Percentiles rank a stretch among this genome's conserved stretches.
Evolutionary conservation across 2,329 filamentous ascomycete genomes (phyloP).

Genomic region (Fusarium liriodendri): DNA sequence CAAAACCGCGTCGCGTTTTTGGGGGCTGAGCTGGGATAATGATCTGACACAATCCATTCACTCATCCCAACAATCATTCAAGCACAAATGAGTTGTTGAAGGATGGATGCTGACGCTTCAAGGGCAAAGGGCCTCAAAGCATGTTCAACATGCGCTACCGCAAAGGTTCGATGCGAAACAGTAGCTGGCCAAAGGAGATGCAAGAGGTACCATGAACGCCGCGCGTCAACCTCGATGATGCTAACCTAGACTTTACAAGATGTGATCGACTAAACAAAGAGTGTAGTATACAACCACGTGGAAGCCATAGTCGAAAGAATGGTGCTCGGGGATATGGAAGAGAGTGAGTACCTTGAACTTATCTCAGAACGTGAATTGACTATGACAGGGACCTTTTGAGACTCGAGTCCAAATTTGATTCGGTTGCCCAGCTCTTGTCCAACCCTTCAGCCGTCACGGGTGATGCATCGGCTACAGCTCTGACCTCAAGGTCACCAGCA

Average conservation of each 20-base stretch:
- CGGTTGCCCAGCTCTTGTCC: constrained; percentile 9
- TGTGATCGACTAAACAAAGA: constrained; percentile 19
- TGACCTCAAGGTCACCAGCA: background rate
- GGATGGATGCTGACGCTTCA: background rate
- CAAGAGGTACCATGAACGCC: background rate
- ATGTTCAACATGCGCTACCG: constrained; percentile 10
- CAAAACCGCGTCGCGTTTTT: background rate
- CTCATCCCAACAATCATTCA: background rate
- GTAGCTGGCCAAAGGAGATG: constrained; percentile 7
- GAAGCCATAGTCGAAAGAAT: constrained; percentile 7
- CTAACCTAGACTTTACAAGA: background rate
- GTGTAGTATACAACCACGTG: constrained; percentile 3
- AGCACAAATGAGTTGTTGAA: too few species aligned
- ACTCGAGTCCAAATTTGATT: constrained; percentile 25
- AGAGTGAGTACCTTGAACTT: background rate
- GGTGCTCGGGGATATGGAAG: constrained; percentile 7
- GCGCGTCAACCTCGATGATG: background rate
- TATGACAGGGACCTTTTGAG: background rate
- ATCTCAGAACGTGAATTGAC: background rate
- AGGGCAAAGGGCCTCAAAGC: constrained; percentile 1
- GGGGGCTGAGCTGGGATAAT: background rate
- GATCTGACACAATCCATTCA: background rate
- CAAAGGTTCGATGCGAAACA: constrained; percentile 19
- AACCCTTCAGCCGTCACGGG: background rate
- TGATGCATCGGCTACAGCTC: background rate